These are phyloP conservation scores for Melastoma candidum DNA, from an alignment of 441 rosid species.

Conservation along the genomic window DNA sequence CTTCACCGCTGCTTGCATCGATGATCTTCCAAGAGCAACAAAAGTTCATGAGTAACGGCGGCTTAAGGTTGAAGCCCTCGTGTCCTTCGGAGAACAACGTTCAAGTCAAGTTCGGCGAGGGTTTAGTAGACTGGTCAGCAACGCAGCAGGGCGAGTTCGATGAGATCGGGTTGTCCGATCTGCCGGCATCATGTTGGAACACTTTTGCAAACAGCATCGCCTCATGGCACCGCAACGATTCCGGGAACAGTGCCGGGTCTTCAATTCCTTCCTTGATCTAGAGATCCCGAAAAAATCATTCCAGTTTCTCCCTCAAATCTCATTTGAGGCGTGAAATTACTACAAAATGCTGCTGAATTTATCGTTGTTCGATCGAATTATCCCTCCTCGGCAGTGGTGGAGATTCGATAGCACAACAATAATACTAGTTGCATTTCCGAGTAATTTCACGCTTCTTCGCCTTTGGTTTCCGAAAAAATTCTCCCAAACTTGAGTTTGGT, in stretches of 20 bases:
- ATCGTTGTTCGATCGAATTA: no score
- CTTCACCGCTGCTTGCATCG: conserved; percentile 47
- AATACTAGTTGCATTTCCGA: no score
- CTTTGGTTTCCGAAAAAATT: conserved; percentile 4
- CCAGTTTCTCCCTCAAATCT: conserved; percentile 12
- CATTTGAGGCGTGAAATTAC: no score
- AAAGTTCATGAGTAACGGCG: conserved; percentile 19
- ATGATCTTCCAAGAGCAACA: conserved; percentile 27
- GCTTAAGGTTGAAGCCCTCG: conserved; percentile 12
- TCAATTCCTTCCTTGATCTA: conserved; percentile 54
- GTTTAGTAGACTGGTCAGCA: conserved; percentile 25
- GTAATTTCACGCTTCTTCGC: conserved; percentile 28
- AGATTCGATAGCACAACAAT: no score
- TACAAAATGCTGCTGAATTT: no score
- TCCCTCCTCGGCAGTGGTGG: no score
- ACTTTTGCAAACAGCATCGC: conserved; percentile 14
- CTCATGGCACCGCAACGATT: conserved; percentile 45
- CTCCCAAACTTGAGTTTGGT: neutral
- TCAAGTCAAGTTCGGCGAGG: conserved; percentile 11
- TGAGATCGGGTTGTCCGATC: conserved; percentile 39
- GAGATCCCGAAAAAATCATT: conserved; percentile 4
- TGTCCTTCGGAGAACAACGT: conserved; percentile 18
- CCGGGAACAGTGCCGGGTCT: conserved; percentile 30
- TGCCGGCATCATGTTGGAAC: conserved; percentile 37
- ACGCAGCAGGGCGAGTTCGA: conserved; percentile 39